These are phyloP conservation scores for Auricularia sp. DNA, from an alignment of 768 basidiomycete species.

Conservation along the genomic window DNA sequence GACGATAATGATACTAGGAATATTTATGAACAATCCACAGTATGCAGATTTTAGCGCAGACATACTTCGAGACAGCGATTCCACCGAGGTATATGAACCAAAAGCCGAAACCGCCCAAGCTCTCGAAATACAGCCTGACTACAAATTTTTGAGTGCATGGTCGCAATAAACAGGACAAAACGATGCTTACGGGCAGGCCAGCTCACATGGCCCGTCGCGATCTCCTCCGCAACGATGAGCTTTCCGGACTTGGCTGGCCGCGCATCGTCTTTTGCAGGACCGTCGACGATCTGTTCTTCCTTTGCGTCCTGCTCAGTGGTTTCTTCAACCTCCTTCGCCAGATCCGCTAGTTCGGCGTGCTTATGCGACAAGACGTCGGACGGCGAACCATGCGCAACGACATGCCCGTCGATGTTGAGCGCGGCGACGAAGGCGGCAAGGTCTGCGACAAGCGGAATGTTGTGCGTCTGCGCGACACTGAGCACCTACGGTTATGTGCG, in stretches of 20 bases:
- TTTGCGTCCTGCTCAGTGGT: background rate
- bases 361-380: background rate
- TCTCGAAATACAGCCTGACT: constrained; percentile 22
- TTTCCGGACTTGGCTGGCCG: background rate
- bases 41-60: background rate
- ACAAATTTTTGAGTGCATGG: background rate
- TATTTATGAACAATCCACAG: background rate
- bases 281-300: constrained; percentile 22
- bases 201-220: constrained; percentile 8
- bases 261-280: background rate
- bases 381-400: constrained; percentile 5
- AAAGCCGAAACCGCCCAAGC: background rate
- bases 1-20: constrained; percentile 20
- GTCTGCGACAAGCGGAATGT: constrained; percentile 10
- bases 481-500: background rate
- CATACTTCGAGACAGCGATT: background rate
- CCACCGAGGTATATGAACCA: constrained; percentile 8
- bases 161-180: background rate
- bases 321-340: background rate
- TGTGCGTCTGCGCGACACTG: constrained; percentile 9
- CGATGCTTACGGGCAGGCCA: constrained; percentile 7
- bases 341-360: no score
- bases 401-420: constrained; percentile 3
- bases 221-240: constrained; percentile 11
- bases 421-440: background rate